Base-by-base conservation (phyloP, 805 yeast genomes). In the Grigorovia yakushimaensis region DNA sequence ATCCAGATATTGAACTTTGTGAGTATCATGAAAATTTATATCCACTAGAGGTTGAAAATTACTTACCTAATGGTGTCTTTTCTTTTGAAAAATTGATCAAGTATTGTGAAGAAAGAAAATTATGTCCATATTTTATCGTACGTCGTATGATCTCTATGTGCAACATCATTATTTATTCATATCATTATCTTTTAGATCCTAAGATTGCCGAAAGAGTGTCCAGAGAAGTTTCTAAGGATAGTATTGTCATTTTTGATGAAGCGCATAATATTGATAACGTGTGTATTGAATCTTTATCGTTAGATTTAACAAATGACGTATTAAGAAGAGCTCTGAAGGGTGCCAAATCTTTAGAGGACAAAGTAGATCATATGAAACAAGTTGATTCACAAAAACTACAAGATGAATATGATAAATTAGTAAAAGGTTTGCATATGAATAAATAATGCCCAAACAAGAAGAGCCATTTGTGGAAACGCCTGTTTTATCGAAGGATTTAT, bases 251-350 rank as follows among this genome's bases (percentile, higher is more conserved):
- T 38, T 93, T 93, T 62, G 99, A 93, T 69, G 99, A 93, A 70
- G 98, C 98, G 43, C 99, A 93, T 66, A 93, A 93, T 68, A 93
- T 93, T 48, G 98, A 93, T 73, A 93, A 93, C 72, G 99, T 93
- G 48, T 93, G 99, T 70, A 93, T 93, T 49, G 99, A 93, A 65
- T 86, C 98, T 0, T 67, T 93, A 39, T 87, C 96, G 5, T 74
- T 93, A 43, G 98, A 93, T 61, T 69, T 93, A 53, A 93, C 97
- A 0, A 95, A 88, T 56, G 97, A 91, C 54, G 79, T 88, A 8
- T 67, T 93, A 51, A 82, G 88, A 57, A 73, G 81, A 54, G 98
- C 98, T 0, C 75, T 95, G 1, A 75, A 82, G 54, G 98, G 98
- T 54, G 95, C 96, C 0, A 76, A 76, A 53, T 76, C 84, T 42